Percentiles rank a stretch among this genome's conserved stretches.
These are phyloP conservation scores for Chaetoceros muelleri DNA, from an alignment of 108 stramenopile species.

Conservation along the genomic window DNA sequence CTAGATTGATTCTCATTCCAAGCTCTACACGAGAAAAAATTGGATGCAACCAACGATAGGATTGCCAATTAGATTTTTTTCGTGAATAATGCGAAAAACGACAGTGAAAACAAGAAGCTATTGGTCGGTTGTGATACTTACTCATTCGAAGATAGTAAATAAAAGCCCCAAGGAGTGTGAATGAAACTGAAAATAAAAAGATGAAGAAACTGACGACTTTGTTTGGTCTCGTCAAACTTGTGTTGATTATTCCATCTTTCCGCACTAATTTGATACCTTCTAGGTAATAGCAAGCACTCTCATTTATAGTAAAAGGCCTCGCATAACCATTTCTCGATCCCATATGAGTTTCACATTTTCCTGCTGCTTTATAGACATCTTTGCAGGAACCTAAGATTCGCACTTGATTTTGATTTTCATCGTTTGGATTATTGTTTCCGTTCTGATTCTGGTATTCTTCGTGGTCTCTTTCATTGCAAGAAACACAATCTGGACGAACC, in stretches of 20 bases:
- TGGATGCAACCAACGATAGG: too few relatives aligned
- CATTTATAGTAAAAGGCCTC: conserved; percentile 23
- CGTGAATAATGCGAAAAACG: neutral
- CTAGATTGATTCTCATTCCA: neutral
- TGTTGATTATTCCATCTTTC: conserved; percentile 48
- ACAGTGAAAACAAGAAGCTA: too few relatives aligned
- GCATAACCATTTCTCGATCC: conserved; percentile 21
- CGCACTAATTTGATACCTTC: conserved; percentile 64
- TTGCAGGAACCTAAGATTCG: conserved; percentile 43
- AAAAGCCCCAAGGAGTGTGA: conserved; percentile 54
- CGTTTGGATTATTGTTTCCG: conserved; percentile 21
- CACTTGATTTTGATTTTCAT: conserved; percentile 35
- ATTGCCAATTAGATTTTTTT: too few relatives aligned
- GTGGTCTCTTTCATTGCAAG: conserved; percentile 31
- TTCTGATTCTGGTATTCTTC: conserved; percentile 14
- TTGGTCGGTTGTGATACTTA: too few relatives aligned
- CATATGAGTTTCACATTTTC: conserved; percentile 66
- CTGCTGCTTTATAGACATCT: conserved; percentile 44
- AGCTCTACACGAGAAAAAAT: neutral
- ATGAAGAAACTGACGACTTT: conserved; percentile 65
- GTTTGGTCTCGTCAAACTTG: conserved; percentile 26
- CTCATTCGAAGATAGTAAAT: conserved; percentile 71
- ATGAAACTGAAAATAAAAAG: conserved; percentile 65
- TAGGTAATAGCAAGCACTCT: conserved; percentile 74
- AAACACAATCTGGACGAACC: conserved; percentile 17